Conservation (phyloP, 2,329 filamentous ascomycete genomes). For the Penicillium freii region DNA sequence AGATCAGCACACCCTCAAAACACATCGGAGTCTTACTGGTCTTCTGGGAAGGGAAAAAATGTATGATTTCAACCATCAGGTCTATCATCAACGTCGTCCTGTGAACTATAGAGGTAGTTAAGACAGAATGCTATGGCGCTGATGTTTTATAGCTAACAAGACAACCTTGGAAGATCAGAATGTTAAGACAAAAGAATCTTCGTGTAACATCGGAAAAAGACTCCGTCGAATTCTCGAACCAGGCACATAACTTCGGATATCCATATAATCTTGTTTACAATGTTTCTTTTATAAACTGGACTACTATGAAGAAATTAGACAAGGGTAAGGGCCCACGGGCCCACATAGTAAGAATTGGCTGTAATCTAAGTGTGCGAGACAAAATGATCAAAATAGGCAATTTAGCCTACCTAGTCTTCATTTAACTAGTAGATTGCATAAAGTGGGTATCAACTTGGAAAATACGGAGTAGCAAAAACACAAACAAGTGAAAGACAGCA, state of each 20-base stretch:
- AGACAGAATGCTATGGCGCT: neutral
- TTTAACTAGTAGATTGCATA: conserved; percentile 7
- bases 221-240: conserved; percentile 5
- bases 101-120: neutral
- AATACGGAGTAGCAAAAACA: neutral
- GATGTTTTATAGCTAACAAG: neutral
- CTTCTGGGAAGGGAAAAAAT: neutral
- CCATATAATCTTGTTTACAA: neutral
- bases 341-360: neutral
- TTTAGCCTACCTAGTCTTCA: conserved; percentile 9
- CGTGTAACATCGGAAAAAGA: conserved; percentile 17
- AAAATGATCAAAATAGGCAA: conserved; percentile 4
- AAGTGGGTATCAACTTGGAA: conserved; percentile 11
- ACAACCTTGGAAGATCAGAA: neutral
- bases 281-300: neutral
- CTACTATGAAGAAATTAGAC: neutral
- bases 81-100: neutral
- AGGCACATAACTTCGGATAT: neutral
- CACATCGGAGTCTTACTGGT: neutral
- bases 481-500: neutral
- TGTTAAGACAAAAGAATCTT: neutral
- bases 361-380: neutral
- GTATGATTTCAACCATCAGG: too few relatives aligned
- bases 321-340: neutral
- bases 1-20: neutral